phyloP scores from a whole-genome alignment of 305 asterid species.

The Lippia alba region DNA sequence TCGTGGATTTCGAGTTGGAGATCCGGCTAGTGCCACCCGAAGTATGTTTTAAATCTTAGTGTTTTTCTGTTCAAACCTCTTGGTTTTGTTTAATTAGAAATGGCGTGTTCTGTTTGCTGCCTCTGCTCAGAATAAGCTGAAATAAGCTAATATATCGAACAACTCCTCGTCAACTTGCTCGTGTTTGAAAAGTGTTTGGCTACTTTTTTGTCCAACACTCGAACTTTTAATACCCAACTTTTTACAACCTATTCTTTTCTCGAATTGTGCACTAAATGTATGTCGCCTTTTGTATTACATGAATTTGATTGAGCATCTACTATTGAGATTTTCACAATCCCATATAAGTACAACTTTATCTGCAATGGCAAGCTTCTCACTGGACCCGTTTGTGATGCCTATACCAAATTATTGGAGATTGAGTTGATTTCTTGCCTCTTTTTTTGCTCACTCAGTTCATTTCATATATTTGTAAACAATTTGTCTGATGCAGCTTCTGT shows the following conservation, averaged over 20 bases:
- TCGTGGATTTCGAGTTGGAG: constrained; percentile 57
- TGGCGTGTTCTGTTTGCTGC: too few relatives aligned
- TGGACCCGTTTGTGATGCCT: background rate
- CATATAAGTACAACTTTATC: too few relatives aligned
- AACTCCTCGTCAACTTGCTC: too few relatives aligned
- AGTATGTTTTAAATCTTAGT: constrained; percentile 38
- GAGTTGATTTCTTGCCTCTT: background rate
- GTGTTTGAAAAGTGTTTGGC: too few relatives aligned
- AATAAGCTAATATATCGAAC: too few relatives aligned
- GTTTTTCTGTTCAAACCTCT: background rate
- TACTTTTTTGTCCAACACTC: too few relatives aligned
- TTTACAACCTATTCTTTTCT: too few relatives aligned
- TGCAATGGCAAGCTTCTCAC: background rate
- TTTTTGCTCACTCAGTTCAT: background rate
- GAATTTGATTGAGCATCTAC: background rate
- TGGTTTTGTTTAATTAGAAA: too few relatives aligned
- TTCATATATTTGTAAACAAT: constrained; percentile 12
- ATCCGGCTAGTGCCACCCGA: constrained; percentile 45
- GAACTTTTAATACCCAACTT: too few relatives aligned
- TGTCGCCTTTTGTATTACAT: background rate
- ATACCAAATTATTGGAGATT: background rate
- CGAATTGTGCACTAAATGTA: background rate
- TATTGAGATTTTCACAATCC: background rate
- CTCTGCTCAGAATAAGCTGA: too few relatives aligned
- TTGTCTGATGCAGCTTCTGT: constrained; percentile 41